phyloP scores from a whole-genome alignment of 2,329 filamentous ascomycete genomes.

The Hypomyces rosellus region DNA sequence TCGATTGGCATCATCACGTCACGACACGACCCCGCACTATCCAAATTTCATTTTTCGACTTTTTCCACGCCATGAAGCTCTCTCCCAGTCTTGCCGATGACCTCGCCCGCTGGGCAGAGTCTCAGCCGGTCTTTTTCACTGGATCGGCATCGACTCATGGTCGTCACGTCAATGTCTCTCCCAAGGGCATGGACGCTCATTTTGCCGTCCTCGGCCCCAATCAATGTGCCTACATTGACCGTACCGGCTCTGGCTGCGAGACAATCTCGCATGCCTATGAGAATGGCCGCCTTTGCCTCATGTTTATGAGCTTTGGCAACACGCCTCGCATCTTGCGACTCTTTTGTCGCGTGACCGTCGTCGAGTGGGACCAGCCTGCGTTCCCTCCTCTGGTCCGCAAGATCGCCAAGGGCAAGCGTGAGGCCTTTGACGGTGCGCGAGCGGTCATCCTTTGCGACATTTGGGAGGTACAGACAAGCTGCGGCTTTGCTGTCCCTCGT shows the following conservation, averaged over 20 bases:
- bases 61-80: slow-evolving; percentile 47
- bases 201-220: slow-evolving; percentile 55
- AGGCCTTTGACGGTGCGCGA: slow-evolving; percentile 42
- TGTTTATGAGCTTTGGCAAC: slow-evolving; percentile 62
- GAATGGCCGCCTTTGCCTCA: slow-evolving; percentile 67
- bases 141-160: slow-evolving; percentile 64
- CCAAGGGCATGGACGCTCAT: slow-evolving; percentile 62
- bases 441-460: slow-evolving; percentile 57
- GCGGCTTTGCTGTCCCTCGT: slow-evolving; percentile 58
- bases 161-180: slow-evolving; percentile 67
- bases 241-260: slow-evolving; percentile 69
- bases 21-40: too few relatives aligned
- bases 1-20: neutral
- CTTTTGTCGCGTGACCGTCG: slow-evolving; percentile 52
- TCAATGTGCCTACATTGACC: slow-evolving; percentile 63
- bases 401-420: slow-evolving; percentile 29
- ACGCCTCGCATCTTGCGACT: slow-evolving; percentile 57
- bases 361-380: slow-evolving; percentile 51
- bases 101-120: slow-evolving; percentile 56
- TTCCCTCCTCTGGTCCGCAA: slow-evolving; percentile 44
- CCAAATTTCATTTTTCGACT: neutral
- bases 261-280: slow-evolving; percentile 72
- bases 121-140: slow-evolving; percentile 69
- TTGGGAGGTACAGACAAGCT: slow-evolving; percentile 61
- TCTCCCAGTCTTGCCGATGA: slow-evolving; percentile 48